These are phyloP conservation scores for Ogataea saltuana DNA, from an alignment of 805 yeast species.

Conservation along the genomic window DNA sequence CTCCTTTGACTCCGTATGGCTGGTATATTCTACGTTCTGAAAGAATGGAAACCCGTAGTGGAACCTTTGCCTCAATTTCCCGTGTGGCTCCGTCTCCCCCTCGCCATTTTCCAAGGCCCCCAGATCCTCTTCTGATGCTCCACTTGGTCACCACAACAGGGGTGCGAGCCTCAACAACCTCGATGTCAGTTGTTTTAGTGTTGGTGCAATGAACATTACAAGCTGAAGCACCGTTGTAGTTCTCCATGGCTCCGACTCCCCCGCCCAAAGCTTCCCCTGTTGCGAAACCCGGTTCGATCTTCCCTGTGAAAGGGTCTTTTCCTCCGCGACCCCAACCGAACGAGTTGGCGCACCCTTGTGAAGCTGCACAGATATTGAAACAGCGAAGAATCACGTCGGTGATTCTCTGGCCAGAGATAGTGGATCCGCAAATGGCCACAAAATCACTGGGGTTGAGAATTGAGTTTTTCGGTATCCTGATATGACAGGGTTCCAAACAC, in stretches of 20 bases:
- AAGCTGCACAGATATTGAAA: slow-evolving; percentile 56
- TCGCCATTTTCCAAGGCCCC: slow-evolving; percentile 47
- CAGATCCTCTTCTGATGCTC: slow-evolving; percentile 45
- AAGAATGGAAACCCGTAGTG: slow-evolving; percentile 40
- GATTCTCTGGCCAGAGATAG: slow-evolving; percentile 57
- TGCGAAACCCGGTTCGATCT: slow-evolving; percentile 49
- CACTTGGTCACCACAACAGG: slow-evolving; percentile 51
- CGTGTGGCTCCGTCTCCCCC: slow-evolving; percentile 54
- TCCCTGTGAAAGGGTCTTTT: slow-evolving; percentile 39
- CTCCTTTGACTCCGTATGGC: slow-evolving; percentile 49
- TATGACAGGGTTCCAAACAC: slow-evolving; percentile 46
- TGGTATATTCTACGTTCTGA: slow-evolving; percentile 47
- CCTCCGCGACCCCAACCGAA: slow-evolving; percentile 56
- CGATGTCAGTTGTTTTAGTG: slow-evolving; percentile 55
- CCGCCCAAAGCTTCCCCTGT: slow-evolving; percentile 57
- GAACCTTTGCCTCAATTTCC: slow-evolving; percentile 41
- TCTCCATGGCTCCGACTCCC: slow-evolving; percentile 54
- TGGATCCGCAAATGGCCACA: slow-evolving; percentile 55
- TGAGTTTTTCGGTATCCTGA: slow-evolving; percentile 36
- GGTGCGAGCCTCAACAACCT: slow-evolving; percentile 51
- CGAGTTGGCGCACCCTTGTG: slow-evolving; percentile 60
- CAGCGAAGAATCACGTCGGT: slow-evolving; percentile 55
- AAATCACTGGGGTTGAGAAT: slow-evolving; percentile 44
- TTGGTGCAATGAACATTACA: slow-evolving; percentile 56
- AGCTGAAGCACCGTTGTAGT: slow-evolving; percentile 46